Evolutionary conservation across 108 stramenopile species (phyloP), one percentile per base, ranked within the genome.

Genomic region (Nitzschia inconspicua): DNA sequence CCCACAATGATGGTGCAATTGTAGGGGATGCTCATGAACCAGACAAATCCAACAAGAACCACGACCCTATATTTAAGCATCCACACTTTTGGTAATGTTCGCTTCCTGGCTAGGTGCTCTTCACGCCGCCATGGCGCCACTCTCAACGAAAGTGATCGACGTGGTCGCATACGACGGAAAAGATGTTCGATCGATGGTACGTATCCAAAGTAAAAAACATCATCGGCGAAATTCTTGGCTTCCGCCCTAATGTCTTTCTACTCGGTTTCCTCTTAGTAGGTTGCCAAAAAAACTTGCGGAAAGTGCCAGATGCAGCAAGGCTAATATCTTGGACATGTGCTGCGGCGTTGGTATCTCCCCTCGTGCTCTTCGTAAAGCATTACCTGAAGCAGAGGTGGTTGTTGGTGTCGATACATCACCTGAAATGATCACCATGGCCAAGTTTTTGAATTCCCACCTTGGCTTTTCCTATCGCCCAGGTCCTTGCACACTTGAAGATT

Each of bases 281-380:
- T 63, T 3, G 37, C 39, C n/a, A 4, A 8, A 27, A 7, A 31
- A 35, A 35, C 49, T 49, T 37, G 44, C 49, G 13, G 18, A 54
- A 4, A 55, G 36, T 40, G 64, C 79, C n/a, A n/a, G n/a, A n/a
- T 68, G 72, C 23, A 57, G 56, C 19, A 54, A 58, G 10, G 68
- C 80, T 23, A 52, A 70, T 22, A 78, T 92, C 13, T 60, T 80
- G 13, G 91, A 92, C 59, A 57, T 92, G 42, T 82, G 84, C 47
- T 88, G 86, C 46, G 91, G 91, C 34, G 91, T 92, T 9, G 91
- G 91, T 8, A 81, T 88, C 36, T 83, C 81, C 37, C 88, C 91
- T 20, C 66, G 91, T 4, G 83, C 85, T 13, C 55, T 92, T 4
- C 63, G 54, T 32, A 68, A 79, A 10, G 78, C 85, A 31, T 88